These are phyloP conservation scores for Zygosaccharomyces gambellarensis DNA, from an alignment of 805 yeast species.

Conservation along the genomic window DNA sequence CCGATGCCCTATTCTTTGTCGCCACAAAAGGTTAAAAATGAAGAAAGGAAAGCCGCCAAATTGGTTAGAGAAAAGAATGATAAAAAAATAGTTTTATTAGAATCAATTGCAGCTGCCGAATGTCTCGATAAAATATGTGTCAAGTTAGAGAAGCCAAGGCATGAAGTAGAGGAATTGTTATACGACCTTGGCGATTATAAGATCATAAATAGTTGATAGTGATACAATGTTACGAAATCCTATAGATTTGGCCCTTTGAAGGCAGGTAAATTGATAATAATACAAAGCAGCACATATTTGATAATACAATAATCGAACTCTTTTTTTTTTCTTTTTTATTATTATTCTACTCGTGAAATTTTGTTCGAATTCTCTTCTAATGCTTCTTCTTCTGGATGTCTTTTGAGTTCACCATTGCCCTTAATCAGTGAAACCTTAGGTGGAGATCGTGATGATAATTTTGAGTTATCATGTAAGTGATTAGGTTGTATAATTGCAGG, in stretches of 20 bases:
- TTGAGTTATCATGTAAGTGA: constrained; percentile 5
- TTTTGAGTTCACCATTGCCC: constrained; percentile 3
- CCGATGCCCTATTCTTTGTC: constrained; percentile 3
- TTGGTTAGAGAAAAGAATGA: constrained; percentile 23
- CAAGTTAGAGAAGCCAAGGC: constrained; percentile 51
- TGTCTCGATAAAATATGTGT: constrained; percentile 68
- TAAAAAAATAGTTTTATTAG: constrained; percentile 33
- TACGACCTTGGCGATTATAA: constrained; percentile 47
- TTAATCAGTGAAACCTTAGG: constrained; percentile 4
- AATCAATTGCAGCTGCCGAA: constrained; percentile 47
- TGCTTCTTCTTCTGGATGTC: constrained; percentile 8
- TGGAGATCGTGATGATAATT: constrained; percentile 7
- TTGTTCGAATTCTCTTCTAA: constrained; percentile 10
- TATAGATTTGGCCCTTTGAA: not conserved
- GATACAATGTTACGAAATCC: not conserved
- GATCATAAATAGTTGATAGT: constrained; percentile 38
- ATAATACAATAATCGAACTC: not conserved
- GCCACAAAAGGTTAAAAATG: constrained; percentile 3
- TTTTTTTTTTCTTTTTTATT: not conserved
- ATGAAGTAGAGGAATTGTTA: constrained; percentile 49
- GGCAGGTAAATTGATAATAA: constrained; percentile 4
- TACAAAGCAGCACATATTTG: constrained; percentile 4
- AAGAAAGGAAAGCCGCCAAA: constrained; percentile 10
- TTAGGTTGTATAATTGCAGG: constrained; percentile 7
- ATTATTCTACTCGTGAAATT: constrained; percentile 8